Base-by-base conservation (phyloP, 768 basidiomycete species). In the Cystofilobasidium bisporidii region DNA sequence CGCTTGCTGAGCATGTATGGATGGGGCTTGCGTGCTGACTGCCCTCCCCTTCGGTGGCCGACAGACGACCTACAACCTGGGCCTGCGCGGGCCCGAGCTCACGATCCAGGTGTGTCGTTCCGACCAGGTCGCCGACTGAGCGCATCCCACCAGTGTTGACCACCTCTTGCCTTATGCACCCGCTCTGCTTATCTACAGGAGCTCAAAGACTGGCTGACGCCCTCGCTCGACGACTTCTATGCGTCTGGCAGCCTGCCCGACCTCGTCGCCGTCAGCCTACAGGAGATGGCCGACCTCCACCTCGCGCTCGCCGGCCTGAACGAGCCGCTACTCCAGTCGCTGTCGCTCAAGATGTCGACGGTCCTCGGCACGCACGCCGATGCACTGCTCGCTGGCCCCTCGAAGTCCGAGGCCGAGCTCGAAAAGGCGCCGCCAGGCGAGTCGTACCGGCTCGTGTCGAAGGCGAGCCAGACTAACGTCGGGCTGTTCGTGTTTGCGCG, bases 261-360 rank as follows among this genome's bases (percentile, higher is more conserved):
- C 75, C 83, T 93, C 38, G 83, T 94, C 48, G 92, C 86, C 9
- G 87, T 97, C 62, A 91, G 90, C 2, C 92, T 96, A 71, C 94
- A 98, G 76, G 94, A 98, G 76, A 81, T 96, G 30, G 81, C 94
- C 17, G 92, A 91, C 9, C 81, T 98, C 3, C 89, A 93, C 74
- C 84, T 91, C 47, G 87, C 88, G 87, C 71, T 80, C 79, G 12
- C 86, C 88, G 69, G 91, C 91, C 75, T n/a, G 24, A 61, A n/a
- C 15, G 36, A 18, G 8, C 32, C 43, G 10, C 82, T 85, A 30
- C 82, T 83, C 2, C 85, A 89, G 73, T 85, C 90, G 61, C 3
- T 50, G 55, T 6, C 70, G 8, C 60, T 72, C 50, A 61, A 71
- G 50, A 61, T 66, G 5, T 61, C 71, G 47, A 72, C 73, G 12